These are phyloP conservation scores for Gliomastix tumulicola DNA, from an alignment of 2,329 filamentous ascomycete genomes.

Conservation along the genomic window DNA sequence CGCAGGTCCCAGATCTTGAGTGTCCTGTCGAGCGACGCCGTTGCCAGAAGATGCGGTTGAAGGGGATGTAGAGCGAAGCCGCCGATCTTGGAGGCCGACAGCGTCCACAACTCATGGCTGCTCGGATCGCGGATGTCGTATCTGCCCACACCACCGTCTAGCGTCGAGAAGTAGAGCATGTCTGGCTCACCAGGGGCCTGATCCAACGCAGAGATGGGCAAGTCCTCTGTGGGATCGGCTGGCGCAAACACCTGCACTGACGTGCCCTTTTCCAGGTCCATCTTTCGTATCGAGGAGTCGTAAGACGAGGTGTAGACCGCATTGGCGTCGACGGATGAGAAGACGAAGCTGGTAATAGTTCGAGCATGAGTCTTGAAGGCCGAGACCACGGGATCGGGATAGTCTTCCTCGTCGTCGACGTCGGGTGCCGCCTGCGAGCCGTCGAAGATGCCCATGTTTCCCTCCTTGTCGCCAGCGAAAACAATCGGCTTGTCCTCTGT, in stretches of 20 bases:
- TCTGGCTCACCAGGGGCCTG: constrained; percentile 66
- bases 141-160: constrained; percentile 73
- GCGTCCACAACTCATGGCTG: constrained; percentile 59
- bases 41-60: constrained; percentile 76
- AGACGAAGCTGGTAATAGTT: constrained; percentile 80
- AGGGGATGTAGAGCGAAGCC: constrained; percentile 81
- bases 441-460: constrained; percentile 85
- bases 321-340: constrained; percentile 66
- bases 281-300: constrained; percentile 81
- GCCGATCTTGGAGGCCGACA: constrained; percentile 91
- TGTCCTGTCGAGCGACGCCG: constrained; percentile 82
- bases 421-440: constrained; percentile 63
- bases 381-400: constrained; percentile 70
- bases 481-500: constrained; percentile 78
- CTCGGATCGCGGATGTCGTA: constrained; percentile 65
- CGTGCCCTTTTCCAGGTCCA: constrained; percentile 75
- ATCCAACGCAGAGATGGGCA: constrained; percentile 79
- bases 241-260: constrained; percentile 80
- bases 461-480: constrained; percentile 91
- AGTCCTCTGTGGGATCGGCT: constrained; percentile 58
- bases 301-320: constrained; percentile 82
- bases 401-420: constrained; percentile 54
- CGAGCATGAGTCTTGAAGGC: constrained; percentile 86
- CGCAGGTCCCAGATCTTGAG: constrained; percentile 90
- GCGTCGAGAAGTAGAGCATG: constrained; percentile 77